Conservation (phyloP, 306 rosid genomes). For the Trifolium repens region DNA sequence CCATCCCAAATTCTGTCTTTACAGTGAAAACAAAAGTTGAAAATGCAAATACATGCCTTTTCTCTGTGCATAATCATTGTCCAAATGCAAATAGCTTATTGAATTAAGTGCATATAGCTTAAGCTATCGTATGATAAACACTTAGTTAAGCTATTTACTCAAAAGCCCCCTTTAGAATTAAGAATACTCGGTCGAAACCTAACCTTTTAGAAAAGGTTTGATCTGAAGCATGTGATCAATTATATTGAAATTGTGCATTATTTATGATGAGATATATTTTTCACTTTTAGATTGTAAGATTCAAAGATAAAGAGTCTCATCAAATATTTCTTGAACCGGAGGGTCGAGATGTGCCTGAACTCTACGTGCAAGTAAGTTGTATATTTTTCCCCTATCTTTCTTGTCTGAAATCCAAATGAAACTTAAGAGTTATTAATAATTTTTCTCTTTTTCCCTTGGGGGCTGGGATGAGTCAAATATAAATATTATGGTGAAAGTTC, state of each 20-base stretch:
- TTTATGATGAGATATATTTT: constrained; percentile 33
- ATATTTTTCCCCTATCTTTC: not conserved
- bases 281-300: constrained; percentile 74
- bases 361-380: constrained; percentile 83
- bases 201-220: constrained; percentile 22
- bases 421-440: not conserved
- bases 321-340: constrained; percentile 98
- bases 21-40: constrained; percentile 1
- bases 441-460: not conserved
- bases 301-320: constrained; percentile 94
- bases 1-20: constrained; percentile 1
- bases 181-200: constrained; percentile 1
- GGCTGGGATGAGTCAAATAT: constrained; percentile 4
- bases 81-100: not conserved
- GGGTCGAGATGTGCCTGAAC: constrained; percentile 93
- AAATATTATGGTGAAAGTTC: constrained; percentile 22
- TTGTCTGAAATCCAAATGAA: constrained; percentile 12
- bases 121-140: not conserved
- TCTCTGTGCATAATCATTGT: not conserved
- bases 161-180: constrained; percentile 7
- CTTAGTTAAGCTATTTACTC: not conserved
- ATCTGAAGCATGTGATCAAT: constrained; percentile 33
- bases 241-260: constrained; percentile 20
- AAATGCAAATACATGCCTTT: not conserved
- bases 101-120: not conserved